Percentiles rank a stretch among this genome's conserved stretches.
phyloP scores from a whole-genome alignment of 495 filamentous ascomycete genomes.

The Cladorrhinum samala region DNA sequence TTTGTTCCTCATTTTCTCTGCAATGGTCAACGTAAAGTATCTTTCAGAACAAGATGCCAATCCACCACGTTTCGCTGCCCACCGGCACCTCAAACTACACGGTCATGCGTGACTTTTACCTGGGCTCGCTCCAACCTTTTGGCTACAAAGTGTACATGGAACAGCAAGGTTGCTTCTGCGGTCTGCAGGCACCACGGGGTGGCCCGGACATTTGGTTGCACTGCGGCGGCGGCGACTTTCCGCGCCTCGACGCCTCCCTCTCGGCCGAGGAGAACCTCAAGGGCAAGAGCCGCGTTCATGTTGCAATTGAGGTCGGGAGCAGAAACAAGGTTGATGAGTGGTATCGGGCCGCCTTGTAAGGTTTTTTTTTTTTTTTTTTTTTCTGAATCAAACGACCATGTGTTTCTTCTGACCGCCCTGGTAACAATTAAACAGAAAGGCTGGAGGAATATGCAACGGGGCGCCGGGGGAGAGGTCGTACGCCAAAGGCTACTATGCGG shows the following conservation, averaged over 20 bases:
- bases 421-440: conserved; percentile 29
- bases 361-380: not conserved
- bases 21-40: too few species aligned
- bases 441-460: conserved; percentile 44
- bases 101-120: conserved; percentile 35
- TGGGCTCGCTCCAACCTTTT: conserved; percentile 30
- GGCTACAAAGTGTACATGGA: conserved; percentile 32
- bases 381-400: not conserved
- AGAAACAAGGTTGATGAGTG: conserved; percentile 21
- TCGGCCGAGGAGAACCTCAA: conserved; percentile 7
- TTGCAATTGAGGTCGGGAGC: conserved; percentile 23
- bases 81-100: conserved; percentile 23
- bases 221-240: conserved; percentile 9
- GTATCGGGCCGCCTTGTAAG: conserved; percentile 27
- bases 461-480: conserved; percentile 39
- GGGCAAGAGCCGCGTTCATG: conserved; percentile 14
- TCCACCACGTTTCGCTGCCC: conserved; percentile 27
- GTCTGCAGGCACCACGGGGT: conserved; percentile 21
- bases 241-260: conserved; percentile 2
- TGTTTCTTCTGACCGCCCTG: not conserved
- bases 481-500: conserved; percentile 41
- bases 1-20: too few species aligned
- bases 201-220: conserved; percentile 43
- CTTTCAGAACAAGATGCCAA: conserved; percentile 27
- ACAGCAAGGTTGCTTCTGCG: conserved; percentile 20